Conservation (phyloP, 2,329 filamentous ascomycete genomes). For the Hypoxylon sp. region DNA sequence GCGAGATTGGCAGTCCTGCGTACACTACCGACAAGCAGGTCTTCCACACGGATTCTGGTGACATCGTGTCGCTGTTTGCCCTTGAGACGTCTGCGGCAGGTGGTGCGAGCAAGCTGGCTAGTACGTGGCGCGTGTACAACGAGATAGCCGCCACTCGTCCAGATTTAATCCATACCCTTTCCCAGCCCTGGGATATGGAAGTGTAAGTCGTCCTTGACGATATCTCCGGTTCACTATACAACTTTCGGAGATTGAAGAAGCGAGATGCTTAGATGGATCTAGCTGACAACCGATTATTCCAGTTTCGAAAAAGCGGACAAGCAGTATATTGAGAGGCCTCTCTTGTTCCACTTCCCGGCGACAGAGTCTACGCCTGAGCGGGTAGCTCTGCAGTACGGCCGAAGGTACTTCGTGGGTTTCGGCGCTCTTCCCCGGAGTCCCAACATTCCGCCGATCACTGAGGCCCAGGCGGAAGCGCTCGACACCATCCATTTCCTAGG, state of each 20-base stretch:
- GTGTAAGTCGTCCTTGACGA: constrained; percentile 56
- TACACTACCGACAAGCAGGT: constrained; percentile 74
- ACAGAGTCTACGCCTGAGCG: constrained; percentile 64
- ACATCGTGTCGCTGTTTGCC: constrained; percentile 72
- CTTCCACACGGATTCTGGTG: constrained; percentile 74
- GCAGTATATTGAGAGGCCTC: constrained; percentile 65
- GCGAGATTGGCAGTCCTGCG: constrained; percentile 69
- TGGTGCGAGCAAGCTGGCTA: constrained; percentile 71
- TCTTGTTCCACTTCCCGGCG: constrained; percentile 70
- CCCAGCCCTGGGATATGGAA: constrained; percentile 66
- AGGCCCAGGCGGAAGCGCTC: constrained; percentile 68
- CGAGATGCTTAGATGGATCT: constrained; percentile 48
- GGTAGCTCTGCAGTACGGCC: constrained; percentile 72
- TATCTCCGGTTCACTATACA: background rate
- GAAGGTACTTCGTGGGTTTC: constrained; percentile 72
- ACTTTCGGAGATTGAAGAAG: background rate
- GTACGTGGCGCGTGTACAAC: constrained; percentile 74
- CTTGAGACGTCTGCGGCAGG: constrained; percentile 68
- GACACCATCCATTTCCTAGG: constrained; percentile 67
- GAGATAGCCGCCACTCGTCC: constrained; percentile 71
- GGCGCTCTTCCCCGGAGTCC: constrained; percentile 66
- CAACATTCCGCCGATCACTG: constrained; percentile 70
- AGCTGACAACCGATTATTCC: constrained; percentile 55
- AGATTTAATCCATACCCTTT: constrained; percentile 71
- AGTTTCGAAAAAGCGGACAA: constrained; percentile 66